Evolutionary conservation across 2,329 filamentous ascomycete species (phyloP), one percentile per base, ranked within the genome.

Genomic region (Aspergillus piperis): DNA sequence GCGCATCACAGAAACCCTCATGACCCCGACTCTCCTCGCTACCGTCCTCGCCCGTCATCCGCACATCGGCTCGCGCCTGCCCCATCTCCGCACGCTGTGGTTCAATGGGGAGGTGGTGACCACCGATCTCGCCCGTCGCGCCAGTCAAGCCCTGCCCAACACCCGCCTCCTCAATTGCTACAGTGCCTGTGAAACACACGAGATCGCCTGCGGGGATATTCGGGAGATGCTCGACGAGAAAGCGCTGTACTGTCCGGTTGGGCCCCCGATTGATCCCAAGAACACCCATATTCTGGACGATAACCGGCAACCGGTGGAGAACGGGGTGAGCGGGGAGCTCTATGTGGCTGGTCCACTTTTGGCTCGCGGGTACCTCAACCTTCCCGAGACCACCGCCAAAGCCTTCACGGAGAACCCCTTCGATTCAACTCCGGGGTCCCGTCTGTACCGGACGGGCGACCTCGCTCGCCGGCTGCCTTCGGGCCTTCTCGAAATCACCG

Each of bases 31-130:
- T 0, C 82, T 94, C 13, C 81, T 94, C 49, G 87, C 90, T 25
- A 89, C 90, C 2, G 86, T 92, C 2, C 82, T 94, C 17, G 83
- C 89, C 1, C 84, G 89, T 47, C 87, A 92, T 71, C 81, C 88
- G 7, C 81, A 88, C 48, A 83, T 93, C 54, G 86, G 83, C 17
- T 77, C 81, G 25, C 83, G 85, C 44, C 80, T 93, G 8, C 87
- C 88, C 7, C 76, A 88, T 17, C 78, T 94, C 58, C 85, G 84
- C 48, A 90, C 88, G 0, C 76, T 93, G 30, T 93, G 90, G 90
- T 80, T 94, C 30, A 93, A 94, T 66, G 90, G 90, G 53, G 90
- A 94, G 75, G 90, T 94, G 1, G 90, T 93, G 55, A 91, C 89
- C 0, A 89, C 89, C 0, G 90, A 93, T 70, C 83, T 93, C 15